Evolutionary conservation across 1,284 basidiomycete species (phyloP).

Genomic region (Irpex sp.): DNA sequence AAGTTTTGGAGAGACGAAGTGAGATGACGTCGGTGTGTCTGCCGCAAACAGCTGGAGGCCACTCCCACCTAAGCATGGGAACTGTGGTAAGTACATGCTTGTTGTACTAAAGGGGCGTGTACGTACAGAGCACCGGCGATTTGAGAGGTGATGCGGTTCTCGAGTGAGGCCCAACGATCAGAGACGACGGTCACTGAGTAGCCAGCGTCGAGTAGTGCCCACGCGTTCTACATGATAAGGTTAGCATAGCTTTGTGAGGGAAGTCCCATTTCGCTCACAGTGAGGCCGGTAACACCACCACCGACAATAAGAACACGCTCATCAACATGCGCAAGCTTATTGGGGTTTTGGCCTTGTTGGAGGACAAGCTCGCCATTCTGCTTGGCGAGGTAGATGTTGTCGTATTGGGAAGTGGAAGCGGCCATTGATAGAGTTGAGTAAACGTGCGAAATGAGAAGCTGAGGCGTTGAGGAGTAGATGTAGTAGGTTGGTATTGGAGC

Average conservation of each 20-base stretch:
- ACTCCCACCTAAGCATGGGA: conserved; percentile 25
- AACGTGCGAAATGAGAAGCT: not conserved
- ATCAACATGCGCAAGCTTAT: conserved; percentile 4
- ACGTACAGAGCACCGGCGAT: conserved; percentile 29
- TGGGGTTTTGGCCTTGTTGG: conserved; percentile 13
- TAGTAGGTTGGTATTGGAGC: not conserved
- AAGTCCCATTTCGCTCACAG: conserved; percentile 5
- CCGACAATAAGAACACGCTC: conserved; percentile 21
- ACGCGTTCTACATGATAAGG: conserved; percentile 18
- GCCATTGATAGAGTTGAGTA: not conserved
- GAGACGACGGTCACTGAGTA: conserved; percentile 30
- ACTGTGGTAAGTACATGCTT: not conserved
- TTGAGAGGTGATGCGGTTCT: conserved; percentile 28
- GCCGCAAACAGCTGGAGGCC: conserved; percentile 33
- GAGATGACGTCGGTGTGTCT: conserved; percentile 31
- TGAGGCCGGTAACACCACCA: conserved; percentile 24
- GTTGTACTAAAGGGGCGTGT: not conserved
- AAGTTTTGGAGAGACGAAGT: conserved; percentile 26
- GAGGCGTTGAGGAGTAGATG: not conserved
- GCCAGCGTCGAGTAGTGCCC: conserved; percentile 29
- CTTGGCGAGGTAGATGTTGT: conserved; percentile 15
- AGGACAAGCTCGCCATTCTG: conserved; percentile 14
- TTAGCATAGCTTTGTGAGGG: not conserved
- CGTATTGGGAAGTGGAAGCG: not conserved
- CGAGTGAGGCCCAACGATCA: conserved; percentile 20